A percentile compares a stretch with the other conserved stretches of the same genome.
Conservation (phyloP, 1,139 yeast genomes). For the Yamadazyma taylorii region DNA sequence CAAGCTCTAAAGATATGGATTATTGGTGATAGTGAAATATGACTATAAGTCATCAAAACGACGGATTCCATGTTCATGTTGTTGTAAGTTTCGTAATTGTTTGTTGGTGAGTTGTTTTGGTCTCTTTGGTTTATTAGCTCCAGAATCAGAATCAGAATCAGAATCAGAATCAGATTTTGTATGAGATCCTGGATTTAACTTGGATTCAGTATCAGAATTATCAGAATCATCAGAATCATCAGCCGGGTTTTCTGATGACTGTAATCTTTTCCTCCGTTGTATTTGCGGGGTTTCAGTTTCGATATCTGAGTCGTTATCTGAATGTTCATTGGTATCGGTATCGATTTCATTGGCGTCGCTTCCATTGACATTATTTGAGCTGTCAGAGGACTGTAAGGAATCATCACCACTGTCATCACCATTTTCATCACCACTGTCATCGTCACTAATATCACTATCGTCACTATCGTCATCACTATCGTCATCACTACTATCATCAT, state of each 20-base stretch:
- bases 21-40: no score
- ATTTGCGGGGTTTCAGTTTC: constrained; percentile 13
- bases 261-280: not conserved
- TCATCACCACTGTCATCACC: constrained; percentile 3
- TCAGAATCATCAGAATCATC: no score
- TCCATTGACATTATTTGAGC: no score
- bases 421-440: constrained; percentile 15
- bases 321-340: constrained; percentile 15
- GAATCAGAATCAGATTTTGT: constrained; percentile 5
- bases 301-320: constrained; percentile 17
- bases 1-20: no score
- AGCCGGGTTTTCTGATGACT: no score
- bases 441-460: constrained; percentile 15
- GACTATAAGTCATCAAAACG: constrained; percentile 65
- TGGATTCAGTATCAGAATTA: constrained; percentile 2
- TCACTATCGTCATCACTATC: constrained; percentile 15
- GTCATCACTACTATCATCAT: constrained; percentile 15
- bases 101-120: constrained; percentile 43
- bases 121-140: constrained; percentile 28
- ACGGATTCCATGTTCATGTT: constrained; percentile 65
- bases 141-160: constrained; percentile 15
- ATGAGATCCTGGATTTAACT: constrained; percentile 10
- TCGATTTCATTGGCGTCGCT: not conserved
- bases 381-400: no score
- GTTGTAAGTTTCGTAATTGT: constrained; percentile 48